Base-by-base conservation (phyloP, 2,329 filamentous ascomycete genomes). In the Scolecobasidium constrictum region DNA sequence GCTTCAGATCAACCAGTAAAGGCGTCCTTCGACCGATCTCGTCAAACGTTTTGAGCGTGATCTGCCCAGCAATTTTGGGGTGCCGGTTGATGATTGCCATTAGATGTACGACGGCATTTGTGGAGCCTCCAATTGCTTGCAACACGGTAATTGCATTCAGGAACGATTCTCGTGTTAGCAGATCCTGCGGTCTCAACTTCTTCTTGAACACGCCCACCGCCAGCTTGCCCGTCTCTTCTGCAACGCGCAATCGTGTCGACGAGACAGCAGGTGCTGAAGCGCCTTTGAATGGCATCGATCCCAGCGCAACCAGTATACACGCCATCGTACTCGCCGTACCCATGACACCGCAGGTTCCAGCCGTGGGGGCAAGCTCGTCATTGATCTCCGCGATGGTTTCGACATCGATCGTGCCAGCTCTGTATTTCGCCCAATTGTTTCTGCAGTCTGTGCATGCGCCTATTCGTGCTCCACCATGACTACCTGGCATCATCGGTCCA, bases 391-490 rank as follows among this genome's bases (percentile, higher is more conserved):
- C 67, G 18, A 86, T 84, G 46, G 85, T 81, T 54, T 86, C 81
- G 2, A 86, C 73, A 48, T 84, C 80, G 5, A 85, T 71, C 4
- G 69, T 65, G 0, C 78, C 78, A 0, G 78, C 80, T 15, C 81
- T 66, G 44, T 75, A 86, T 1, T 68, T 71, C 1, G 80, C 81
- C 82, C 82, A 86, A 48, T 82, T 83, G 52, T 75, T 83, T 9
- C 82, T 66, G 46, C 81, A 86, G 51, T 86, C 82, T 0, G 82
- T 86, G 47, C 82, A 86, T 4, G 82, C 82, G 1, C 82, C 81
- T 1, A 86, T 72, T 0, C 81, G 64, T 2, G 68, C 64, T 0
- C 81, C 81, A 11, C 69, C 66, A 48, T 81, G 73, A 31, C 73
- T 82, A 0, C 81, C 82, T 0, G 81, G 79, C 73, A 85, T 77